phyloP scores from a whole-genome alignment of 1,284 basidiomycete species.

The Omphalotus olearius region DNA sequence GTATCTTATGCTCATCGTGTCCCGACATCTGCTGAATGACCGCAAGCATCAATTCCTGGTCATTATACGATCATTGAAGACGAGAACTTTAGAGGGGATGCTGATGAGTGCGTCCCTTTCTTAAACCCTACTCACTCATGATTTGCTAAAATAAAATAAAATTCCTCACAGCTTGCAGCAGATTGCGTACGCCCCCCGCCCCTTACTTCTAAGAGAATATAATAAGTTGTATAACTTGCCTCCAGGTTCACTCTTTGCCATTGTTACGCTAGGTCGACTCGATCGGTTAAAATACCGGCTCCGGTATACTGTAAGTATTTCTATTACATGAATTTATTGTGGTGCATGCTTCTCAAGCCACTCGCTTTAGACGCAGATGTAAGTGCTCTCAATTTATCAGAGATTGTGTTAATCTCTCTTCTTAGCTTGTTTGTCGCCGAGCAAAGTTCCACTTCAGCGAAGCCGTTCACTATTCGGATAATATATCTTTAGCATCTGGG shows the following conservation, averaged over 20 bases:
- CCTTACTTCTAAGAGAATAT: neutral
- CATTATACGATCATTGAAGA: slow-evolving; percentile 9
- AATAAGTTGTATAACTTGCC: neutral
- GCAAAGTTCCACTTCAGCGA: slow-evolving; percentile 6
- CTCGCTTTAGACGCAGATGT: slow-evolving; percentile 4
- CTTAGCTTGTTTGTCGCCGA: slow-evolving; percentile 5
- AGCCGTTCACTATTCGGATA: no score
- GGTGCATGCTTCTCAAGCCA: neutral
- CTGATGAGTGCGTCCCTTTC: slow-evolving; percentile 1
- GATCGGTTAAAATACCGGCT: slow-evolving; percentile 9
- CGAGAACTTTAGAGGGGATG: neutral
- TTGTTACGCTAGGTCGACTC: slow-evolving; percentile 7
- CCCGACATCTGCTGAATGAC: neutral
- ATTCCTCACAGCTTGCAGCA: slow-evolving; percentile 1
- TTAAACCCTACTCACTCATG: neutral
- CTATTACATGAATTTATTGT: neutral
- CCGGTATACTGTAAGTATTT: slow-evolving; percentile 9
- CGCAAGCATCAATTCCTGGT: slow-evolving; percentile 3
- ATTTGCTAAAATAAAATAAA: no score
- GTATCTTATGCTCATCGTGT: neutral
- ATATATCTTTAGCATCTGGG: no score
- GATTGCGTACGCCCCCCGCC: slow-evolving; percentile 1
- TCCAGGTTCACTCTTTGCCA: slow-evolving; percentile 3
- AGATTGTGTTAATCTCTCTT: neutral
- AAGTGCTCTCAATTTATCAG: neutral